phyloP scores from a whole-genome alignment of 2,329 filamentous ascomycete species.

The Bipolaris victoriae region DNA sequence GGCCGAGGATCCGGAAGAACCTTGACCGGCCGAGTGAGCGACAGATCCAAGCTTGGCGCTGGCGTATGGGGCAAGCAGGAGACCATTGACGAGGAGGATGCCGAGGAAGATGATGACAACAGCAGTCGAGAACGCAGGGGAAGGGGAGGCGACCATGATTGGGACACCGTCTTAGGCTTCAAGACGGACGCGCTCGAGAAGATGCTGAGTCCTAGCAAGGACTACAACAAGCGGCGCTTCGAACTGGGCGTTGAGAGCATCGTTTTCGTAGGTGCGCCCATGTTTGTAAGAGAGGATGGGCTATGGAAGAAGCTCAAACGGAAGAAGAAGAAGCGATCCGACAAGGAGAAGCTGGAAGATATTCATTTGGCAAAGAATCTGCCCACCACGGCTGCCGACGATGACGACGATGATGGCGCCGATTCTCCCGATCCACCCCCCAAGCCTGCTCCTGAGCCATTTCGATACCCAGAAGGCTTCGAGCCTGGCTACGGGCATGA shows the following conservation, averaged over 20 bases:
- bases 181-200: conserved; percentile 50
- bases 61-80: conserved; percentile 44
- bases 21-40: conserved; percentile 35
- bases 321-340: conserved; percentile 38
- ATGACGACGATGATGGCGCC: conserved; percentile 23
- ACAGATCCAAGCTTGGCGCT: conserved; percentile 33
- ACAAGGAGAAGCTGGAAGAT: conserved; percentile 30
- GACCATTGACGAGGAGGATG: conserved; percentile 46
- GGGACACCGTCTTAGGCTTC: conserved; percentile 50
- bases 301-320: conserved; percentile 48
- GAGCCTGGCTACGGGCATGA: conserved; percentile 51
- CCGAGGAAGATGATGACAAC: conserved; percentile 26
- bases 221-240: conserved; percentile 50
- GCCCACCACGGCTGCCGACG: conserved; percentile 14
- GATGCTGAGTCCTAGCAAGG: conserved; percentile 46
- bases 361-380: conserved; percentile 28
- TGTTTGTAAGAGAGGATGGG: conserved; percentile 51
- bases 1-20: conserved; percentile 42
- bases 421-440: conserved; percentile 15
- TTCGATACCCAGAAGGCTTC: conserved; percentile 46
- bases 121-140: conserved; percentile 14
- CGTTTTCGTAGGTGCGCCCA: conserved; percentile 51
- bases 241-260: conserved; percentile 50
- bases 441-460: conserved; percentile 28
- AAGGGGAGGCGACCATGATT: conserved; percentile 44